phyloP scores from a whole-genome alignment of 768 basidiomycete genomes.

The Suillus decipiens region DNA sequence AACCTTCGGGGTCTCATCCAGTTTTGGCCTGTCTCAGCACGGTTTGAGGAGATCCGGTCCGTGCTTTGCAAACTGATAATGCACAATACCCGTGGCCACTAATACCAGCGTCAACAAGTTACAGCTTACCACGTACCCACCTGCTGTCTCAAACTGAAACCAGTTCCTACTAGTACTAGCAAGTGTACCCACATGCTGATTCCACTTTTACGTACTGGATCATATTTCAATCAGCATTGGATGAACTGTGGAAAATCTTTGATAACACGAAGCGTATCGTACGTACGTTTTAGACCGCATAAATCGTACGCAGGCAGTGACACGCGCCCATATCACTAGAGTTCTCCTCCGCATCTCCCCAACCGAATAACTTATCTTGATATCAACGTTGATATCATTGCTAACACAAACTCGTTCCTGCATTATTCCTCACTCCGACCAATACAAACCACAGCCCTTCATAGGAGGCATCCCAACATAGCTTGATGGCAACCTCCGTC shows the following conservation, averaged over 20 bases:
- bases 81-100: not conserved
- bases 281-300: not conserved
- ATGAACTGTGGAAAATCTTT: not conserved
- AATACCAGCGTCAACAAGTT: not conserved
- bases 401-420: not conserved
- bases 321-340: not conserved
- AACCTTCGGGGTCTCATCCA: not conserved
- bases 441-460: not conserved
- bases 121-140: not conserved
- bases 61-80: not conserved
- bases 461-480: not conserved
- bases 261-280: not conserved
- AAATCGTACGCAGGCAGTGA: not conserved
- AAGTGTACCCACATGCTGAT: not conserved
- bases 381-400: not conserved
- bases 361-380: conserved; percentile 3
- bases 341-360: conserved; percentile 1
- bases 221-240: not conserved
- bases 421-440: not conserved
- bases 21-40: not conserved
- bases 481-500: not conserved
- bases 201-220: not conserved
- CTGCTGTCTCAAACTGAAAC: not conserved
- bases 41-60: not conserved
- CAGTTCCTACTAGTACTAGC: no score